Evolutionary conservation across 495 filamentous ascomycete genomes (phyloP).

Genomic region (Amorphotheca resinae): DNA sequence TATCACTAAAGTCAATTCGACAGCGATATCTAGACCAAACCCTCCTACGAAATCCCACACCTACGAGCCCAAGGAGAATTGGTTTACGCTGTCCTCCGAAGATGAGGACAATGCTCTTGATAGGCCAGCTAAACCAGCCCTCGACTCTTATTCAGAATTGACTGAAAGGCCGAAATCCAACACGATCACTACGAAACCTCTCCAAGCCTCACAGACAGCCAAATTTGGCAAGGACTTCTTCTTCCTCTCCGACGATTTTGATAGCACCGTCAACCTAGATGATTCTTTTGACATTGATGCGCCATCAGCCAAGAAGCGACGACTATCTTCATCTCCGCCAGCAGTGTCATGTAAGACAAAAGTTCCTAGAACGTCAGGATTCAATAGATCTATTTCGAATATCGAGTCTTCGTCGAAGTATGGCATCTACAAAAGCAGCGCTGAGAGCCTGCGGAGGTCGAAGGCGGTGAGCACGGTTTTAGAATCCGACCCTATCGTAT

Average conservation of each 20-base stretch:
- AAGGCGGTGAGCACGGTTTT: conserved; percentile 6
- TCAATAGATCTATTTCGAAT: conserved; percentile 19
- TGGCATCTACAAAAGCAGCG: background rate
- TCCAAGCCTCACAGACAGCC: background rate
- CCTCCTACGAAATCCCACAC: conserved; percentile 3
- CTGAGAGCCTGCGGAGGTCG: conserved; percentile 1
- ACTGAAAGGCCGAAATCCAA: background rate
- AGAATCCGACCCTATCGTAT: conserved; percentile 40
- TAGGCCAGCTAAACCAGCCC: background rate
- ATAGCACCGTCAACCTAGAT: conserved; percentile 26
- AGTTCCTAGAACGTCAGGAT: conserved; percentile 3
- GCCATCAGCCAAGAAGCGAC: conserved; percentile 18
- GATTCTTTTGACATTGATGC: conserved; percentile 8
- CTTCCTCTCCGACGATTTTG: conserved; percentile 41
- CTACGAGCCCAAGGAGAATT: conserved; percentile 1
- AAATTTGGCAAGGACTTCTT: conserved; percentile 4
- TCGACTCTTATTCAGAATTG: background rate
- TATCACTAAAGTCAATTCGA: background rate
- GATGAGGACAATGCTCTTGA: background rate
- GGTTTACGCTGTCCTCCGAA: conserved; percentile 13
- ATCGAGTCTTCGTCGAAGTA: conserved; percentile 10
- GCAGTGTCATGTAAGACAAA: background rate
- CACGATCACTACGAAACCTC: background rate
- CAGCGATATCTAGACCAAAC: background rate
- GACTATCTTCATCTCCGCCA: conserved; percentile 19